phyloP scores from a whole-genome alignment of 257 asterid genomes.

The Mentha longifolia region DNA sequence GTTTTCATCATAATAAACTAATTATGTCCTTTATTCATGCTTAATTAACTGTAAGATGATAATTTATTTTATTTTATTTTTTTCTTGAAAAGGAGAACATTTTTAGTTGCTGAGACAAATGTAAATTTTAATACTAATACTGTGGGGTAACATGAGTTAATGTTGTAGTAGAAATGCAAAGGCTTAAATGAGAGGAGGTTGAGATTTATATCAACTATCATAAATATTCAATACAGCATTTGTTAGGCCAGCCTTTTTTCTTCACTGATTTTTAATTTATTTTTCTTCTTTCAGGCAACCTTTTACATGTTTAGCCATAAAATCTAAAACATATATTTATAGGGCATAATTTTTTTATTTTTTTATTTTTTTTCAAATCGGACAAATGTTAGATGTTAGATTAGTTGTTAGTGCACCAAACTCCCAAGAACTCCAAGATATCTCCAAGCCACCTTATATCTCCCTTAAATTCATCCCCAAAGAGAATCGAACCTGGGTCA shows the following conservation, averaged over 20 bases:
- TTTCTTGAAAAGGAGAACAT: not conserved
- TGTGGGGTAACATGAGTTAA: slow-evolving; percentile 42
- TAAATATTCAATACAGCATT: slow-evolving; percentile 29
- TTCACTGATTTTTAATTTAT: not conserved
- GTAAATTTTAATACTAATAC: slow-evolving; percentile 27
- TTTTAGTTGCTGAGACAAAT: not conserved
- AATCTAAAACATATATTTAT: not conserved
- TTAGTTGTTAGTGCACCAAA: no score
- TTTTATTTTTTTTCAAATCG: no score
- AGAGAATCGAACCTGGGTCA: no score
- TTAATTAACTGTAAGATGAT: no score
- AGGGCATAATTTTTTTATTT: no score
- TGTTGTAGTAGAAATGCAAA: slow-evolving; percentile 23
- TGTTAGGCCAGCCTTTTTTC: slow-evolving; percentile 17
- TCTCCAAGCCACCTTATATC: no score
- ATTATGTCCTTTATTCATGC: no score
- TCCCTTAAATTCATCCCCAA: no score
- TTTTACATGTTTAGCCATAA: not conserved
- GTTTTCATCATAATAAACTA: no score
- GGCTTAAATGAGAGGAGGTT: slow-evolving; percentile 45
- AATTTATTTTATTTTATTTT: no score
- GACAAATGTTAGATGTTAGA: no score
- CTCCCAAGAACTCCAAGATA: no score
- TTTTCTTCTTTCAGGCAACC: not conserved
- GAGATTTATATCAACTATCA: slow-evolving; percentile 43